Evolutionary conservation across 2,329 filamentous ascomycete genomes (phyloP), one percentile per base, ranked within the genome.

Genomic region (Chaetomiaceae sp.): DNA sequence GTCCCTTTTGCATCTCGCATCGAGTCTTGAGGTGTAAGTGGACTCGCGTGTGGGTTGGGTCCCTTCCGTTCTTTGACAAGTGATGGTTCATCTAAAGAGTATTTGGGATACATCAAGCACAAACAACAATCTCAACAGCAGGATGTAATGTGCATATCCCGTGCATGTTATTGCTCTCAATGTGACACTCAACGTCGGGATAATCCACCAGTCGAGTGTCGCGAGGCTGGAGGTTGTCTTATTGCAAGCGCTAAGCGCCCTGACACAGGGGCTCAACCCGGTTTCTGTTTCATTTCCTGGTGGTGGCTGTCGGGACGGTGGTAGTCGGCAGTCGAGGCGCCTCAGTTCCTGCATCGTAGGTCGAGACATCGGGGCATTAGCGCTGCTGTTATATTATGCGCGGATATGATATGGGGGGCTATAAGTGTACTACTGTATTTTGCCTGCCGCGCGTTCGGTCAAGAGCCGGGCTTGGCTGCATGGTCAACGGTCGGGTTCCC

Each of bases 381-480:
- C 25, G 27, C 27, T 22, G 27, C 17, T 43, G n/a, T 19, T 19
- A 19, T 19, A 7, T 19, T 19, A 7, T 37, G n/a, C n/a, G n/a
- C n/a, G n/a, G n/a, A 2, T 37, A 19, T 42, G 14, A 27, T 42
- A 27, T 25, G 5, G 22, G 23, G 7, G n/a, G 17, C 20, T 17
- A 44, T 33, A 44, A 7, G 20, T 22, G 9, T 27, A 27, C 5
- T 33, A 33, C 29, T 27, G 34, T 22, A 29, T 47, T 37, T 29
- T 39, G 8, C 47, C 47, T 50, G 47, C 47, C 47, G 47, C n/a
- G 4, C 23, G 47, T 31, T 38, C 38, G 20, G 27, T 25, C 29
- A n/a, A 43, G 31, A 50, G 47, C 47, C 47, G 47, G 37, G 38
- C 47, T 50, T 50, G 38, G 38, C 38, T 50, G 47, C 47, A 50